Evolutionary conservation across 306 rosid genomes (phyloP).

Genomic region (Trifolium pratense): DNA sequence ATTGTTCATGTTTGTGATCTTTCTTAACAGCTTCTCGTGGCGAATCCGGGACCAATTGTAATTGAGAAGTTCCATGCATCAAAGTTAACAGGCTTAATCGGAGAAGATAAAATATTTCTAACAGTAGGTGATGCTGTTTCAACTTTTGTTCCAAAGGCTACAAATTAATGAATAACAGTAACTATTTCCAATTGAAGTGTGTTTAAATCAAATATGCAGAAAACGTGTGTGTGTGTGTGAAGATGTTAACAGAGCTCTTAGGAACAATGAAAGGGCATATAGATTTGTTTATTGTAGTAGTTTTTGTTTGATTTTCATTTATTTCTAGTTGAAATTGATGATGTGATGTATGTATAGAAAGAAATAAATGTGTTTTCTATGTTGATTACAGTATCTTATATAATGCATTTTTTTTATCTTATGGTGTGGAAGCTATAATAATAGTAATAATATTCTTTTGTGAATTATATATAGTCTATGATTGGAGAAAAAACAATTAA

Average conservation of each 20-base stretch:
- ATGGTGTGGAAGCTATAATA: neutral
- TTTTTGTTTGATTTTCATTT: neutral
- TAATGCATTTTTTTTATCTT: neutral
- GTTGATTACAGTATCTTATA: neutral
- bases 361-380: neutral
- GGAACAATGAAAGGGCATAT: neutral
- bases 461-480: neutral
- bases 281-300: neutral
- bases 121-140: conserved; percentile 74
- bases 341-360: conserved; percentile 21
- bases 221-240: conserved; percentile 30
- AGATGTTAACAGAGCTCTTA: neutral
- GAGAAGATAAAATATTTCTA: conserved; percentile 67
- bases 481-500: neutral
- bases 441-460: neutral
- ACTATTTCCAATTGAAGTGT: conserved; percentile 7
- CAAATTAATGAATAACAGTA: conserved; percentile 13
- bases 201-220: neutral
- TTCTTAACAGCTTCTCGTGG: conserved; percentile 60
- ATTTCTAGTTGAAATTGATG: neutral
- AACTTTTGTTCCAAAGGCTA: conserved; percentile 47
- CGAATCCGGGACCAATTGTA: conserved; percentile 82
- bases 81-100: conserved; percentile 53
- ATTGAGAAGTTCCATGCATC: conserved; percentile 75
- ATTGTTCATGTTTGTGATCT: conserved; percentile 3